Percentiles rank a stretch among this genome's conserved stretches.
Conservation (phyloP, 345 rosid species). For the Hevea brasiliensis region DNA sequence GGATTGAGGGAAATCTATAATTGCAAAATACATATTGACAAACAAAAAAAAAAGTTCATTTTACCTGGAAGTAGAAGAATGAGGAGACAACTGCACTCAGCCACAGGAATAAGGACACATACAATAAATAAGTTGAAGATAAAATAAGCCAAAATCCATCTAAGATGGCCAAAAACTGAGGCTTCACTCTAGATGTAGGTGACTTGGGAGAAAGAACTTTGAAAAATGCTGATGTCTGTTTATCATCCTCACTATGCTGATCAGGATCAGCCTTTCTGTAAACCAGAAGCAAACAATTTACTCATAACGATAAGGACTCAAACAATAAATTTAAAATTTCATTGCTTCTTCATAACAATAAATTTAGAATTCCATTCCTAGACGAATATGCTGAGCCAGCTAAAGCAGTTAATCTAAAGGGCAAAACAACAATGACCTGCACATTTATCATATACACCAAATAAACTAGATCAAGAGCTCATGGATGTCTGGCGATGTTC, state of each 20-base stretch:
- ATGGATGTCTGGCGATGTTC: background rate
- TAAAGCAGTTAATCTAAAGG: background rate
- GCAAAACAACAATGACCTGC: background rate
- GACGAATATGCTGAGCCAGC: slow-evolving; percentile 3
- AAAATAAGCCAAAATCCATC: slow-evolving; percentile 77
- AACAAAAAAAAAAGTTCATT: background rate
- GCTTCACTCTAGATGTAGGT: slow-evolving; percentile 45
- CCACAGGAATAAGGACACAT: slow-evolving; percentile 86
- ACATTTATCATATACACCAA: background rate
- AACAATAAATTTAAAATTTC: background rate
- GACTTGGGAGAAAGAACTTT: slow-evolving; percentile 46
- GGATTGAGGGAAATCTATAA: background rate
- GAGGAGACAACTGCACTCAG: slow-evolving; percentile 92
- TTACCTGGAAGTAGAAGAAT: slow-evolving; percentile 95
- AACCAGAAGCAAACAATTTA: slow-evolving; percentile 27
- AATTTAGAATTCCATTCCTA: background rate
- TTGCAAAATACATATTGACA: background rate
- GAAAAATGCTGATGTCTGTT: slow-evolving; percentile 34
- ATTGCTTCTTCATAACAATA: background rate
- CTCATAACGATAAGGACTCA: background rate
- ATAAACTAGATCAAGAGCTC: background rate
- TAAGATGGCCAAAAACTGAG: slow-evolving; percentile 71
- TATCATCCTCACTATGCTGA: slow-evolving; percentile 40
- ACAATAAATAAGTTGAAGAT: slow-evolving; percentile 73
- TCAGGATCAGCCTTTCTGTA: slow-evolving; percentile 48